A percentile compares a stretch with the other conserved stretches of the same genome.
phyloP scores from a whole-genome alignment of 1,139 yeast genomes.

The Suhomyces kunorum region DNA sequence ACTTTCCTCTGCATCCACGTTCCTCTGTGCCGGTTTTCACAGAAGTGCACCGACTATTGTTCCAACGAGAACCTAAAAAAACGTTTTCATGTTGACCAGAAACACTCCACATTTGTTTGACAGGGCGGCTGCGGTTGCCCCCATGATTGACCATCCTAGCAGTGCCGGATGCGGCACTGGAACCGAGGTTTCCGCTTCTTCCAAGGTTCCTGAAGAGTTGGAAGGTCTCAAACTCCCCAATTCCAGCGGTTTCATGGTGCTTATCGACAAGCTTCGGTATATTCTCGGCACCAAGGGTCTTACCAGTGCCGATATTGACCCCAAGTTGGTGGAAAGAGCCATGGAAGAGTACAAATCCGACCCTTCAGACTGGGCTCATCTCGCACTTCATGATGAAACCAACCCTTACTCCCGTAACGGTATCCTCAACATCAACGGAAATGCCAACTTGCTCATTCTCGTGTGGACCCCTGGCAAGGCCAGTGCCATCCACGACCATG shows the following conservation, averaged over 20 bases:
- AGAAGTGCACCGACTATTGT: background rate
- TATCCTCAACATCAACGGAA: conserved; percentile 63
- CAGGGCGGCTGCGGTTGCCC: conserved; percentile 4
- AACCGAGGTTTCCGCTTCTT: background rate
- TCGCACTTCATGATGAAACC: conserved; percentile 55
- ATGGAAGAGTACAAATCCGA: conserved; percentile 53
- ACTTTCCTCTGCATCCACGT: background rate
- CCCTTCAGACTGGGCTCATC: conserved; percentile 59
- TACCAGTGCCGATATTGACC: conserved; percentile 56
- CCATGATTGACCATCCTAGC: conserved; percentile 4
- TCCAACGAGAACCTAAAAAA: background rate
- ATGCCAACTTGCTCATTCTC: conserved; percentile 65
- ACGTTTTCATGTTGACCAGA: conserved; percentile 11
- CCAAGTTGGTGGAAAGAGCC: conserved; percentile 42
- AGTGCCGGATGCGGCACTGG: conserved; percentile 4
- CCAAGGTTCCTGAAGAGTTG: conserved; percentile 4
- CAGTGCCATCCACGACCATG: conserved; percentile 75
- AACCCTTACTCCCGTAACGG: conserved; percentile 63
- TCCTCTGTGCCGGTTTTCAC: background rate
- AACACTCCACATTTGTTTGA: conserved; percentile 12
- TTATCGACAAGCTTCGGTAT: conserved; percentile 33
- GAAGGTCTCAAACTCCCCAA: conserved; percentile 25
- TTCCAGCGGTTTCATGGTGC: conserved; percentile 12
- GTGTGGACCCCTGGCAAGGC: conserved; percentile 75
- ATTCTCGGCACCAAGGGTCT: conserved; percentile 42